Base-by-base conservation (phyloP, 1,139 yeast species). In the Diutina ranongensis region DNA sequence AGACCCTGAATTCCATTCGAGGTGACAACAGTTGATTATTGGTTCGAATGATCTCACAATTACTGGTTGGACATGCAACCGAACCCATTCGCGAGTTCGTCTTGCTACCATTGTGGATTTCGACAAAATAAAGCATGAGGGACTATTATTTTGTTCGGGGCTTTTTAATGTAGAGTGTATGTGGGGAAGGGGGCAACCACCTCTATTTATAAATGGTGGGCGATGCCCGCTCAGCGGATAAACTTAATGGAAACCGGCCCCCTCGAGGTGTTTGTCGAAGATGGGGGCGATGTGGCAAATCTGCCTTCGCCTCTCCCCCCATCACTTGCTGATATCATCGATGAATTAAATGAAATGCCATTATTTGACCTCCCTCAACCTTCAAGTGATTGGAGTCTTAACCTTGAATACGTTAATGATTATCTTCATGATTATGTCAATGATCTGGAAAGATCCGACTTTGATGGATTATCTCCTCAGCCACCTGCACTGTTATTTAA, bases 401-500 rank as follows among this genome's bases (percentile, higher is more conserved):
- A n/a, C n/a, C n/a, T n/a, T n/a, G n/a, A n/a, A n/a, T n/a, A n/a
- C n/a, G n/a, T n/a, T n/a, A n/a, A n/a, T n/a, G n/a, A n/a, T n/a
- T n/a, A n/a, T n/a, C n/a, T n/a, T n/a, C n/a, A n/a, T n/a, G n/a
- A n/a, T n/a, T n/a, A n/a, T n/a, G n/a, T n/a, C n/a, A n/a, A n/a
- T 32, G 35, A 10, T 32, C 34, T 31, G 34, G 34, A 4, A 12
- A 9, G 13, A 15, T 34, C 36, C 18, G 36, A 34, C 18, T 34
- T 5, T 19, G 36, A 18, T 4, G 5, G 10, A 9, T 5, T 8
- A 7, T 15, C 19, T 5, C 36, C 20, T 12, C 36, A 19, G 36
- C 42, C 25, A 25, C 42, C 42, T 10, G 20, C 31, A n/a, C 19
- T 25, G 42, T 16, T 38, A 5, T 38, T 38, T 15, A 25, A 38